These are phyloP conservation scores for Ceratopteris richardii DNA, from an alignment of 75 land plant genomes.

Conservation along the genomic window DNA sequence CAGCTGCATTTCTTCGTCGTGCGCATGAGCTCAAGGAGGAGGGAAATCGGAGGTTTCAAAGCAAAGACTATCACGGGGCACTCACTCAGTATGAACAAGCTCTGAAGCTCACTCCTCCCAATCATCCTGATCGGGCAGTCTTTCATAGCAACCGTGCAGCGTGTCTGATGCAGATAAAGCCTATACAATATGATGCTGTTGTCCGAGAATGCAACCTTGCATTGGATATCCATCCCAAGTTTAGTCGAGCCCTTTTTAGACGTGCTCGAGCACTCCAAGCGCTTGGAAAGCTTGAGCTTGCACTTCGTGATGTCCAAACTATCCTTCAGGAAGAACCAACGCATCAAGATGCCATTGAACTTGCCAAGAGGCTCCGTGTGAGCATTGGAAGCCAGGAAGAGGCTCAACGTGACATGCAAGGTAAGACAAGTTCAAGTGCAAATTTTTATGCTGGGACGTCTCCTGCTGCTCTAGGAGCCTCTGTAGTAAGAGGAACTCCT, in stretches of 20 bases:
- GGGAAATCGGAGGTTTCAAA: constrained; percentile 60
- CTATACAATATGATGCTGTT: constrained; percentile 56
- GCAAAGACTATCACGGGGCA: constrained; percentile 58
- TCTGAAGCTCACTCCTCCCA: constrained; percentile 44
- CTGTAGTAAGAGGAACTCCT: constrained; percentile 49
- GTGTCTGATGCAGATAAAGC: constrained; percentile 77
- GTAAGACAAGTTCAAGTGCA: constrained; percentile 29
- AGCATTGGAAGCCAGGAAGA: constrained; percentile 37
- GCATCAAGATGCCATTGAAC: constrained; percentile 59
- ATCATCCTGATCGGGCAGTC: constrained; percentile 69
- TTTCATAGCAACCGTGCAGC: constrained; percentile 80
- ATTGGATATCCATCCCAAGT: constrained; percentile 56
- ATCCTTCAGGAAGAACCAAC: constrained; percentile 42
- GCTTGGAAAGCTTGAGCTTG: constrained; percentile 47
- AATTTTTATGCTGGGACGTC: constrained; percentile 11
- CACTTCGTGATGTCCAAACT: constrained; percentile 49
- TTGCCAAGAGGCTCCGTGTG: constrained; percentile 43
- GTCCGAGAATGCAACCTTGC: constrained; percentile 62
- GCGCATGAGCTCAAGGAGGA: constrained; percentile 82
- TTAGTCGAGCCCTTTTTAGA: constrained; percentile 58
- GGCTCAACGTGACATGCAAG: constrained; percentile 43
- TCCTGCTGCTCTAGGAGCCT: constrained; percentile 69
- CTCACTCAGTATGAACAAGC: constrained; percentile 61
- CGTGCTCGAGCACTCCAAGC: constrained; percentile 72
- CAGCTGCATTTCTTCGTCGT: constrained; percentile 39